These are phyloP conservation scores for Ophiocordyceps camponoti-floridani DNA, from an alignment of 2,329 filamentous ascomycete genomes.

Conservation along the genomic window DNA sequence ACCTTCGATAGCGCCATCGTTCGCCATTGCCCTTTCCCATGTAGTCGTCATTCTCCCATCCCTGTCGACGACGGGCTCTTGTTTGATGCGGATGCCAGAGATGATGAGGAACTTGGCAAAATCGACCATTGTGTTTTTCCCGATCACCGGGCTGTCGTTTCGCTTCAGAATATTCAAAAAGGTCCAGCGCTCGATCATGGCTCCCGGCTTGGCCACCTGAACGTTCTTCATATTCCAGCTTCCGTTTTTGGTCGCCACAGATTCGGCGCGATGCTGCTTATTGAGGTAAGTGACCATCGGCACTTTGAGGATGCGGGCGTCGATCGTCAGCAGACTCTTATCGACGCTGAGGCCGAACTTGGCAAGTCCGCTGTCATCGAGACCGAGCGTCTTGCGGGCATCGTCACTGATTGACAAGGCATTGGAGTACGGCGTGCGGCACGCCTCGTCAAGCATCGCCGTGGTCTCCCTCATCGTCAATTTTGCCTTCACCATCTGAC, in stretches of 20 bases:
- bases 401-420: slow-evolving; percentile 43
- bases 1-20: slow-evolving; percentile 7
- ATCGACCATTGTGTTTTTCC: slow-evolving; percentile 7
- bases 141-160: slow-evolving; percentile 5
- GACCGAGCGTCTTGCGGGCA: slow-evolving; percentile 37
- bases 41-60: slow-evolving; percentile 3
- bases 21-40: slow-evolving; percentile 4
- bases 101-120: slow-evolving; percentile 20
- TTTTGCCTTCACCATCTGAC: slow-evolving; percentile 44
- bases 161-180: slow-evolving; percentile 21
- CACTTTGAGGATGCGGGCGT: slow-evolving; percentile 45
- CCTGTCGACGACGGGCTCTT: slow-evolving; percentile 3
- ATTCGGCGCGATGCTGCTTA: slow-evolving; percentile 5
- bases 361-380: slow-evolving; percentile 28
- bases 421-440: slow-evolving; percentile 47
- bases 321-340: slow-evolving; percentile 49
- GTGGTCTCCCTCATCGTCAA: slow-evolving; percentile 43
- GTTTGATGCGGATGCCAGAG: slow-evolving; percentile 21
- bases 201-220: slow-evolving; percentile 34
- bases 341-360: slow-evolving; percentile 47
- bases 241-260: slow-evolving; percentile 25
- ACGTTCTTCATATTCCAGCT: slow-evolving; percentile 51
- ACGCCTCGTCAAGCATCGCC: slow-evolving; percentile 56
- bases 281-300: slow-evolving; percentile 43
- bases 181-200: slow-evolving; percentile 28